A percentile compares a stretch with the other conserved stretches of the same genome.
Evolutionary conservation across 23 red algal genomes (phyloP).

Genomic region (Pyropia yezoensis): DNA sequence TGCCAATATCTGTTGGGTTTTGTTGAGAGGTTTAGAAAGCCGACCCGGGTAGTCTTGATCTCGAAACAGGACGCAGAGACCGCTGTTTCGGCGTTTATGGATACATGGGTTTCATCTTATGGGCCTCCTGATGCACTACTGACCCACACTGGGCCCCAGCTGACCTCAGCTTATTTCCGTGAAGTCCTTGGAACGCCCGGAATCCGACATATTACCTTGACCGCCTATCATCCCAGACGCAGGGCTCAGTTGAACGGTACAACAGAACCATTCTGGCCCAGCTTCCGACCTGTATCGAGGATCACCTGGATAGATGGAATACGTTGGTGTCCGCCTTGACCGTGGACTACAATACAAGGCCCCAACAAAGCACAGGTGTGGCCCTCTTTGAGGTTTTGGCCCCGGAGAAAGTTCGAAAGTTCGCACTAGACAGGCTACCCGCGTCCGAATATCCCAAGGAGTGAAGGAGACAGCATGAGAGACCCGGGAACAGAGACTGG

Average conservation of each 20-base stretch:
- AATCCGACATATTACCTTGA: slow-evolving; percentile 6
- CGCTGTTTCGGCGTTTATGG: slow-evolving; percentile 1
- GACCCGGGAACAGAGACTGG: too few species aligned
- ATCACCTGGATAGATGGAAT: slow-evolving; percentile 5
- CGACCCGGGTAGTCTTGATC: not conserved
- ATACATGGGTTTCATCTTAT: slow-evolving; percentile 2
- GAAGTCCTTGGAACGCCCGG: not conserved
- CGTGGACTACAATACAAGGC: slow-evolving; percentile 1
- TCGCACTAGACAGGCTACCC: too few species aligned
- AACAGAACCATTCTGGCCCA: slow-evolving; percentile 6
- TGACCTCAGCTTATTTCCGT: not conserved
- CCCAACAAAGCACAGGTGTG: not conserved
- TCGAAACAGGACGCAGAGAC: not conserved
- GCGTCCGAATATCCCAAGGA: too few species aligned
- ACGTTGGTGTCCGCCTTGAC: not conserved
- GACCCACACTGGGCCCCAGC: slow-evolving; percentile 6
- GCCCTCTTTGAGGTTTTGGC: slow-evolving; percentile 1
- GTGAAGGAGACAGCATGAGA: too few species aligned
- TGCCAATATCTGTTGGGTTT: too few species aligned
- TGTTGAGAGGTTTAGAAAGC: slow-evolving; percentile 10
- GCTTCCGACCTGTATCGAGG: slow-evolving; percentile 11
- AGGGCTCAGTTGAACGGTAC: slow-evolving; percentile 13
- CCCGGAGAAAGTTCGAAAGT: too few species aligned
- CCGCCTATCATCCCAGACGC: slow-evolving; percentile 14
- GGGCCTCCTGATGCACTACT: slow-evolving; percentile 4